Evolutionary conservation across 805 yeast genomes (phyloP), one percentile per base, ranked within the genome.

Genomic region (Sporopachydermia quercuum): DNA sequence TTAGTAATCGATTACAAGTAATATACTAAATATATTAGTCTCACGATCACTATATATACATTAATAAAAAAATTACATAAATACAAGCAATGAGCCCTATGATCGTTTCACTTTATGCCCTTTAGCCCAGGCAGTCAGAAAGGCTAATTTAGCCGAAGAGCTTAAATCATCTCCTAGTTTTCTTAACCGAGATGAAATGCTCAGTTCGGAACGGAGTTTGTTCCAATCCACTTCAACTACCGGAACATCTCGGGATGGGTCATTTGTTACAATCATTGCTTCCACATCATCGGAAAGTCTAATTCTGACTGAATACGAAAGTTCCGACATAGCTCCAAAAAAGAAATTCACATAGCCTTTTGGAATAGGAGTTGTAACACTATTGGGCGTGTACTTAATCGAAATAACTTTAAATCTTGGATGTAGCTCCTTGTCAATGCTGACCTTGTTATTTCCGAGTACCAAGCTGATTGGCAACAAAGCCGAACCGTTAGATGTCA

Each of bases 91-190:
- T n/a, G n/a, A n/a, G n/a, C n/a, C n/a, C n/a, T n/a, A n/a, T n/a
- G 13, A n/a, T n/a, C 30, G 30, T n/a, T 23, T 23, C 30, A 23
- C 30, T 23, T 23, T 23, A n/a, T 23, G 30, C 30, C 30, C 30
- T 23, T n/a, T 23, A 23, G 30, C 30, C 30, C 30, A 23, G n/a
- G 30, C 30, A n/a, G 30, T n/a, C n/a, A 23, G 30, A 23, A 23
- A 23, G 8, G 8, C 30, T 8, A n/a, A 23, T 23, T 23, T 23
- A 23, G 13, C n/a, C 30, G 8, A 8, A 8, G 30, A 8, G n/a
- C n/a, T n/a, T 8, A 23, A n/a, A n/a, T n/a, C 30, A 8, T 23
- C 13, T n/a, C 30, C 30, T 8, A 23, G 30, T 23, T 23, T 23
- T n/a, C 30, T 23, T 8, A 23, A n/a, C 8, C 30, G 30, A 8